Base-by-base conservation (phyloP, 305 asterid species). In the Caryopteris hybrid region DNA sequence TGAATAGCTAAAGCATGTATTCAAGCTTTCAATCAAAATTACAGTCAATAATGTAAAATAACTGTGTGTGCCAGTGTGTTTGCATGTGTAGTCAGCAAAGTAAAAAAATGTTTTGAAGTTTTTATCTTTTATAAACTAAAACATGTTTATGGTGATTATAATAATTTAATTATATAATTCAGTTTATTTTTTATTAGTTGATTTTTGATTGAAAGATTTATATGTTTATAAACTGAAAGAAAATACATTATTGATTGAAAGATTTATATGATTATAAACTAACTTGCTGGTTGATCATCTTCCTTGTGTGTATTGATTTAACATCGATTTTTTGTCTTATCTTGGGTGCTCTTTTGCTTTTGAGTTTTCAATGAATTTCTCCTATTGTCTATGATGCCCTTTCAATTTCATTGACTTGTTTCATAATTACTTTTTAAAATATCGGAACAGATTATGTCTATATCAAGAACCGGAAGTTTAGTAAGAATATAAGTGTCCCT, bases 401-500 rank as follows among this genome's bases (percentile, higher is more conserved):
- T 5, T 50, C 22, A 13, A 21, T 27, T 42, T 4, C 12, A 6
- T n/a, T 8, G 11, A 8, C 2, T 38, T 38, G 43, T 3, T 38
- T 46, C n/a, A 10, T 48, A 8, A 50, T 57, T 71, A 72, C 23
- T 21, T 72, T 60, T 31, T 46, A 45, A 58, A 66, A 74, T 74
- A 18, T 7, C 2, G 27, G 13, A 9, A 25, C 79, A 88, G 95
- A 80, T 54, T 87, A 76, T 57, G 79, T 69, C 68, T 93, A 90
- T 77, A 74, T 75, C 78, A 87, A 82, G 74, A 62, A 65, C 31
- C 76, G 87, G 78, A 60, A 80, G 53, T 75, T 72, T 41, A 71
- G 89, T 38, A 82, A 82, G 77, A 81, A 76, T 64, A 75, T 86
- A 52, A 70, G 54, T 42, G 66, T 42, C 59, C 95, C 91, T 51